Evolutionary conservation across 2,329 filamentous ascomycete species (phyloP).

Genomic region (Penicillium thymicola): DNA sequence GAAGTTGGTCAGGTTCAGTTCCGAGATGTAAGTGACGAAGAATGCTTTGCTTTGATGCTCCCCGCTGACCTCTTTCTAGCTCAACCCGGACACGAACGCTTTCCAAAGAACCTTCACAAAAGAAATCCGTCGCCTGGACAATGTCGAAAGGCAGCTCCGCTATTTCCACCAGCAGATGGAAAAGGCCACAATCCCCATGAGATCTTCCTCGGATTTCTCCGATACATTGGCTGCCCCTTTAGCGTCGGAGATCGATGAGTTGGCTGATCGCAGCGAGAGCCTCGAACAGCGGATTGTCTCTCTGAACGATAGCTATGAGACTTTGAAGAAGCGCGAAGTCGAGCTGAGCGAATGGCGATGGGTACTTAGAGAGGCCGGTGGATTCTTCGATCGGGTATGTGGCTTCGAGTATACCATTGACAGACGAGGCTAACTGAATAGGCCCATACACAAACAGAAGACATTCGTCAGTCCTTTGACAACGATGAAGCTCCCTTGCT

Average conservation of each 20-base stretch:
- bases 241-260: conserved; percentile 92
- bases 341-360: conserved; percentile 98
- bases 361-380: conserved; percentile 92
- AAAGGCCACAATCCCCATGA: conserved; percentile 79
- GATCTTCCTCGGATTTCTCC: conserved; percentile 86
- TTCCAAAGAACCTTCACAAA: conserved; percentile 98
- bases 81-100: conserved; percentile 87
- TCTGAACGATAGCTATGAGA: conserved; percentile 97
- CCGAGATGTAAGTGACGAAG: conserved; percentile 69
- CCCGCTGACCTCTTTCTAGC: conserved; percentile 50
- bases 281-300: conserved; percentile 88
- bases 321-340: conserved; percentile 93
- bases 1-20: conserved; percentile 97
- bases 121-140: conserved; percentile 94
- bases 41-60: conserved; percentile 1
- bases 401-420: neutral
- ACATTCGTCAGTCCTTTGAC: conserved; percentile 83
- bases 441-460: conserved; percentile 92
- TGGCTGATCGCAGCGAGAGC: conserved; percentile 86
- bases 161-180: conserved; percentile 97
- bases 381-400: conserved; percentile 81
- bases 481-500: conserved; percentile 92
- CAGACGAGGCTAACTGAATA: conserved; percentile 21
- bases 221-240: conserved; percentile 83
- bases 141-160: conserved; percentile 94